Evolutionary conservation across 179 eudicot genomes (phyloP), one percentile per base, ranked within the genome.

Genomic region (Sideroxylon spinosum): DNA sequence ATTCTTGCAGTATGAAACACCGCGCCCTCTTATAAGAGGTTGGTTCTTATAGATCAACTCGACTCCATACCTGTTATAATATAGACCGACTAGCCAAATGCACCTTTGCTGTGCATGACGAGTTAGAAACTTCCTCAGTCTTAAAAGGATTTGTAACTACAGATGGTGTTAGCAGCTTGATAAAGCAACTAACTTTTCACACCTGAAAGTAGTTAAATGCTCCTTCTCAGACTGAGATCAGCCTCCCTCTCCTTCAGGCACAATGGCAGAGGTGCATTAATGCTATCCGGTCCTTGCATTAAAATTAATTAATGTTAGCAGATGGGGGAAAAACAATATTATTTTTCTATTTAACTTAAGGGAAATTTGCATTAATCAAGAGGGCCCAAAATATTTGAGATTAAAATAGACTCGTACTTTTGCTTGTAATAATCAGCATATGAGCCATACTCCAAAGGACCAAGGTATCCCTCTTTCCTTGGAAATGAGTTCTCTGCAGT

Each of bases 1-100:
- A 90, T 95, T 93, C 89, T 95, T 95, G 97, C 99, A 95, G 84
- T 95, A 92, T 59, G 99, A 95, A 83, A 95, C 99, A 86, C 99
- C 99, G 62, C 98, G 99, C 46, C 94, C 93, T 88, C 98, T 86
- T 53, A 95, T 86, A 76, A 95, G 88, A 85, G 99, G 98, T 79
- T 95, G 99, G 64, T 91, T 84, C 87, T 90, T 93, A 84, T 87
- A 93, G 28, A 81, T 80, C 86, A 95, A 87, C 72, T 95, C 92
- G 14, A 95, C 99, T 69, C 99, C 99, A 84, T 95, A 95, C 92
- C 99, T 95, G 87, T 73, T 70, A 71, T 69, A 68, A 84, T 60
- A 29, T 62, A 78, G 79, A 77, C 76, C 74, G 77, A 77, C 78
- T 77, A 80, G 86, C 85, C 81, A 87, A 71, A 82, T 82, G 84